Base-by-base conservation (phyloP, 2,329 filamentous ascomycete genomes). In the Stachybotrys echinatus region DNA sequence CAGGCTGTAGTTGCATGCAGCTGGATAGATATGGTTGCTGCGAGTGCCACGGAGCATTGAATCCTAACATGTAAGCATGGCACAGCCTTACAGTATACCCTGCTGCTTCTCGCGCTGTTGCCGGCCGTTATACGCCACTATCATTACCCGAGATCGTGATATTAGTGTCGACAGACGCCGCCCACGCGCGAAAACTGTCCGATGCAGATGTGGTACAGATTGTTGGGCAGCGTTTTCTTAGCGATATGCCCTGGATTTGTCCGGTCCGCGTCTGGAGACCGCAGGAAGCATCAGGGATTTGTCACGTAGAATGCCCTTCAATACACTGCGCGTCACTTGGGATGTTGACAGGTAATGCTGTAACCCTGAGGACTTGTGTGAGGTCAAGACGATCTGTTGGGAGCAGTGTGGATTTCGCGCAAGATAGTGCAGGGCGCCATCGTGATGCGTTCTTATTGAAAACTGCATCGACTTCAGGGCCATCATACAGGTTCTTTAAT, bases 1-100 rank as follows among this genome's bases (percentile, higher is more conserved):
- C 4, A 14, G 12, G 50, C 23, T 8, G 17, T 12, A 12, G 40
- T 31, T 12, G 50, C 47, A n/a, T 52, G 39, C 23, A 49, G 47
- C 22, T 37, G 50, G 21, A 52, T 52, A 2, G 50, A 47, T 5
- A 52, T 34, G 23, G 50, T 44, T 34, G 50, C 50, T 37, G 50
- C 44, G 44, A 52, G 47, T 40, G 47, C 47, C 20, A 40, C 50
- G 14, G 47, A 49, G 20, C 19, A 47, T 40, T 49, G 47, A 18
- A 3, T 31, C 50, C 50, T 18, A 52, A 39, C 21, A 7, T 44
- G 12, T 52, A 52, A 27, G 47, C 50, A 47, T 49, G 46, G 23
- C 50, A 49, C 12, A 52, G 47, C 38, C 50, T 49, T 5, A 39
- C 42, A 2, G 47, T 47, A 31, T 49, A 52, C 38, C 43, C 46